These are phyloP conservation scores for Pyracantha coccinea DNA, from an alignment of 331 rosid genomes.

Conservation along the genomic window DNA sequence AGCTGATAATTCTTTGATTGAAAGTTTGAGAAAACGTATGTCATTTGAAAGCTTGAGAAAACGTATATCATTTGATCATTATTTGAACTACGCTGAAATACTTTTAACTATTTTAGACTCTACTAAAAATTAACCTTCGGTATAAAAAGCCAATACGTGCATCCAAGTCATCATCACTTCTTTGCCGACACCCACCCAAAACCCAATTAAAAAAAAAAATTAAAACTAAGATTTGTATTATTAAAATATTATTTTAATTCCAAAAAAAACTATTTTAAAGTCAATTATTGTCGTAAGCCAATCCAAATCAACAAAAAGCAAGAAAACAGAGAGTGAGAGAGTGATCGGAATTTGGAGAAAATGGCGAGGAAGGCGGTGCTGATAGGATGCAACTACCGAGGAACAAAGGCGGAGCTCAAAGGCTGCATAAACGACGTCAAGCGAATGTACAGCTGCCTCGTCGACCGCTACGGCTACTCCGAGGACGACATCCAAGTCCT, in stretches of 20 bases:
- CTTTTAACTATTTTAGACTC: too few species aligned
- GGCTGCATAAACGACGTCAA: constrained; percentile 83
- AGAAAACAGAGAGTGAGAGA: neutral
- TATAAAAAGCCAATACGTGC: neutral
- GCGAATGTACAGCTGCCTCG: constrained; percentile 49
- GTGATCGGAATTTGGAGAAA: neutral
- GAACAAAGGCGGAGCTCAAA: constrained; percentile 66
- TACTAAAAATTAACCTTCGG: too few species aligned
- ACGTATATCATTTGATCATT: fast-evolving
- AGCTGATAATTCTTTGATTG: too few species aligned
- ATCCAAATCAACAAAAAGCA: neutral
- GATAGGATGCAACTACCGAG: constrained; percentile 78
- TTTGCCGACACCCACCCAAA: neutral
- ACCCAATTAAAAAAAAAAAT: neutral
- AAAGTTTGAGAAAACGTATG: fast-evolving
- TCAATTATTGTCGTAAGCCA: neutral
- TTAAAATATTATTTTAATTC: neutral
- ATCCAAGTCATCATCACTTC: neutral
- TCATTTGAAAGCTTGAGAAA: too few species aligned
- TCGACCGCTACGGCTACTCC: constrained; percentile 40
- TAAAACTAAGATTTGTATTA: neutral
- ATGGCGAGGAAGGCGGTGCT: constrained; percentile 72
- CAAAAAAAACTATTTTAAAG: neutral
- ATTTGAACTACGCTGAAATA: fast-evolving
- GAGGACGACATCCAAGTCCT: constrained; percentile 47